Conservation (phyloP, 1,139 yeast species). For the Diutina sp. region DNA sequence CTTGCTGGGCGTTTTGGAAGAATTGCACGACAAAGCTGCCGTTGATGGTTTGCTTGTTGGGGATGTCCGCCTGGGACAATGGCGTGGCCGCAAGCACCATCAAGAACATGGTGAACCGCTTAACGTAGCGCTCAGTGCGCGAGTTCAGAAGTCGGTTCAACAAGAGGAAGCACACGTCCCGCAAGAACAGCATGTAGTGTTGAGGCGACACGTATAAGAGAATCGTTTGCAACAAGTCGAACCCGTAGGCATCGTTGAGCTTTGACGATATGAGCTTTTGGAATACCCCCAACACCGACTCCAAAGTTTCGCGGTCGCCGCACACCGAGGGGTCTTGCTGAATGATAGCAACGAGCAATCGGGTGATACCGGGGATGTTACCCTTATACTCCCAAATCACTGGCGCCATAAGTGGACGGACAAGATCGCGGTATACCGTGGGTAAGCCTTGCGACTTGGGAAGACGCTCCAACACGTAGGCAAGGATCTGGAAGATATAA, state of each 20-base stretch:
- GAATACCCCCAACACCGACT: slow-evolving; percentile 90
- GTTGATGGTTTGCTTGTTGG: slow-evolving; percentile 13
- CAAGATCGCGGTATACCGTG: slow-evolving; percentile 46
- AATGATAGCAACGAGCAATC: slow-evolving; percentile 64
- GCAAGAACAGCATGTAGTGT: slow-evolving; percentile 40
- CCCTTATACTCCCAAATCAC: slow-evolving; percentile 88
- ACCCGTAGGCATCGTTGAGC: slow-evolving; percentile 68
- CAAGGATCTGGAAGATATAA: slow-evolving; percentile 78
- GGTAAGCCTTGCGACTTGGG: slow-evolving; percentile 45
- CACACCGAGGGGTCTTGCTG: slow-evolving; percentile 45
- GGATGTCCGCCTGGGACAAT: slow-evolving; percentile 13
- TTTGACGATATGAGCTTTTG: slow-evolving; percentile 85
- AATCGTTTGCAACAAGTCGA: slow-evolving; percentile 69
- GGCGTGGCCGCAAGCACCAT: slow-evolving; percentile 35
- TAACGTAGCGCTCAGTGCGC: slow-evolving; percentile 71
- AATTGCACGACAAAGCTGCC: slow-evolving; percentile 43
- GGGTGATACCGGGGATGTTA: slow-evolving; percentile 83
- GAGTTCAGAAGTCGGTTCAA: slow-evolving; percentile 71
- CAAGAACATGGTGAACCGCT: slow-evolving; percentile 56
- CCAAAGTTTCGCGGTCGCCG: slow-evolving; percentile 30
- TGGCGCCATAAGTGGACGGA: slow-evolving; percentile 79
- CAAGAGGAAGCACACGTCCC: slow-evolving; percentile 63
- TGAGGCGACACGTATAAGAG: slow-evolving; percentile 42
- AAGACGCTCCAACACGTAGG: slow-evolving; percentile 58
- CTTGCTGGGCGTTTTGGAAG: slow-evolving; percentile 51